Percentiles rank a stretch among this genome's conserved stretches.
Conservation (phyloP, 139 green algal species). For the Chlamydomonas asymmetrica region DNA sequence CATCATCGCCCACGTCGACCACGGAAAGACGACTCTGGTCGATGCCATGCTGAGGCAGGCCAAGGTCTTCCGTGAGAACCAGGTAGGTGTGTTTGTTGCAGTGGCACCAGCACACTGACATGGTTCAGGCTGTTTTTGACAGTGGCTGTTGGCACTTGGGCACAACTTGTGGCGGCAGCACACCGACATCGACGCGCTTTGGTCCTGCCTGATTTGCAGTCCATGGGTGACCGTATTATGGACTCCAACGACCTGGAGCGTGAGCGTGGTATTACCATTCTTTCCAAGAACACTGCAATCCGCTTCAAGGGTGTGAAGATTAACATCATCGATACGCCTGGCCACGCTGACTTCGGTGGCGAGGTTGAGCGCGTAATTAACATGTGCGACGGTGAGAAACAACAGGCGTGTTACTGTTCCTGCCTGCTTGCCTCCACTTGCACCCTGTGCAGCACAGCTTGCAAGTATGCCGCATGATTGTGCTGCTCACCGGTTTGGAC, state of each 20-base stretch:
- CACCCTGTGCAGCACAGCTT: too few relatives aligned
- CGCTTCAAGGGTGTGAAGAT: conserved; percentile 79
- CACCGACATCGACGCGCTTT: neutral
- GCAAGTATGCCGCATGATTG: too few relatives aligned
- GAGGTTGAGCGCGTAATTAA: conserved; percentile 99
- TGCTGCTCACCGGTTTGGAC: too few relatives aligned
- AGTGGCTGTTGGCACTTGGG: too few relatives aligned
- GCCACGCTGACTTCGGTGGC: conserved; percentile 98
- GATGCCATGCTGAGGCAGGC: conserved; percentile 70
- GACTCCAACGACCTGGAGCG: conserved; percentile 96
- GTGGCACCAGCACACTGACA: too few relatives aligned
- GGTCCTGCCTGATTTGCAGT: conserved; percentile 78
- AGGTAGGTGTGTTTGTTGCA: conserved; percentile 20
- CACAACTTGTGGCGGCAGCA: too few relatives aligned
- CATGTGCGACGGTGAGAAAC: conserved; percentile 93
- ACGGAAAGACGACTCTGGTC: conserved; percentile 92
- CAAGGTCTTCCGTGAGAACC: conserved; percentile 84
- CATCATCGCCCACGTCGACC: conserved; percentile 92
- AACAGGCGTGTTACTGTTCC: too few relatives aligned
- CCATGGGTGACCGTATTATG: conserved; percentile 91
- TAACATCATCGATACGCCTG: conserved; percentile 99
- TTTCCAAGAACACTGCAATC: conserved; percentile 98
- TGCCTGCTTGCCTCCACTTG: too few relatives aligned
- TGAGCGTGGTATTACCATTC: conserved; percentile 98
- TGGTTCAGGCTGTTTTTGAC: too few relatives aligned